Percentiles rank a stretch among this genome's conserved stretches.
phyloP scores from a whole-genome alignment of 2,329 filamentous ascomycete genomes.

The Leptographium lundbergii region DNA sequence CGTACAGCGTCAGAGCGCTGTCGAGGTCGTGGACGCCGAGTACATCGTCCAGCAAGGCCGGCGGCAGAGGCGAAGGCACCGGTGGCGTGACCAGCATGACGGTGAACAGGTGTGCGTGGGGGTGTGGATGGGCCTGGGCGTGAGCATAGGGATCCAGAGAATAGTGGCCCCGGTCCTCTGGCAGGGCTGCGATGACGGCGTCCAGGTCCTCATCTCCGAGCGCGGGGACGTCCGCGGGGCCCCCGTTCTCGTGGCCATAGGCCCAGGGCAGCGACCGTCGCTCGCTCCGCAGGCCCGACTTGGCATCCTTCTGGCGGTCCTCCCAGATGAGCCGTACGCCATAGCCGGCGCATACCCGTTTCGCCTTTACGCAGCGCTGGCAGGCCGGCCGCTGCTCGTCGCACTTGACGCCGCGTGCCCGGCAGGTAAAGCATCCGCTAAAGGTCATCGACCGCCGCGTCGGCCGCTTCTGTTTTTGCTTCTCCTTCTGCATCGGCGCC shows the following conservation, averaged over 20 bases:
- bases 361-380: background rate
- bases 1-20: no score
- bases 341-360: background rate
- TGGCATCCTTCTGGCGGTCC: background rate
- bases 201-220: background rate
- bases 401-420: constrained; percentile 3
- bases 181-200: background rate
- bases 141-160: background rate
- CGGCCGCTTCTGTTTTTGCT: background rate
- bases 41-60: background rate
- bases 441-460: constrained; percentile 13
- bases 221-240: background rate
- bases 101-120: background rate
- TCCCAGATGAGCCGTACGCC: background rate
- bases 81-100: background rate
- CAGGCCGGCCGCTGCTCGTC: constrained; percentile 2
- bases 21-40: no score
- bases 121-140: background rate
- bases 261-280: background rate
- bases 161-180: background rate
- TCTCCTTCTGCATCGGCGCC: background rate
- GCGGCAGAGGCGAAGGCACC: background rate
- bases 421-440: constrained; percentile 1
- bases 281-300: background rate
- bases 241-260: background rate